phyloP scores from a whole-genome alignment of 139 green algal species.

The Ulvella scutata region DNA sequence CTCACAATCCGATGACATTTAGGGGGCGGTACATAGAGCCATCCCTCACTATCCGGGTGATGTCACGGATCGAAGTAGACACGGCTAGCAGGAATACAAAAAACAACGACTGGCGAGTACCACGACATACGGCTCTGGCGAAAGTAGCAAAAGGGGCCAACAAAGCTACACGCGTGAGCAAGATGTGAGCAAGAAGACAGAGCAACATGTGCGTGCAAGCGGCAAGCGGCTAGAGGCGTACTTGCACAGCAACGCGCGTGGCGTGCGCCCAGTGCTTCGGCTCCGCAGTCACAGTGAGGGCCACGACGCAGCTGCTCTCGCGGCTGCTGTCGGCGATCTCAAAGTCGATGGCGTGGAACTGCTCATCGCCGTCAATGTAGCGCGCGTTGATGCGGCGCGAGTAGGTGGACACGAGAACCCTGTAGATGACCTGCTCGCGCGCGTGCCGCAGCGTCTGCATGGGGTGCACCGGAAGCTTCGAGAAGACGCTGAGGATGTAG shows the following conservation, averaged over 20 bases:
- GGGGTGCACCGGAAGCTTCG: constrained; percentile 78
- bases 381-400: constrained; percentile 79
- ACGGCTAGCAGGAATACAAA: no score
- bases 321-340: constrained; percentile 75
- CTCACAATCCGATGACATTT: no score
- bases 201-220: not conserved
- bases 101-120: no score
- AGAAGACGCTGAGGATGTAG: constrained; percentile 89
- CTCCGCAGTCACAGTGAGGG: constrained; percentile 84
- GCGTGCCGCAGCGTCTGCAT: constrained; percentile 60
- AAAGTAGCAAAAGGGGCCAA: no score
- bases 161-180: no score
- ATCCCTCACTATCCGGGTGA: no score
- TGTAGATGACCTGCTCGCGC: constrained; percentile 55
- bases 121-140: no score
- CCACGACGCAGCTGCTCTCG: constrained; percentile 88
- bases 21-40: no score
- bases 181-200: no score
- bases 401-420: constrained; percentile 80
- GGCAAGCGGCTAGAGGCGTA: no score
- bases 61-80: no score
- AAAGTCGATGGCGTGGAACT: constrained; percentile 81
- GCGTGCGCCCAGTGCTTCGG: constrained; percentile 72
- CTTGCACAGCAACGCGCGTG: constrained; percentile 26
- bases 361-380: constrained; percentile 30